Percentiles rank a stretch among this genome's conserved stretches.
phyloP scores from a whole-genome alignment of 495 filamentous ascomycete genomes.

The Lophiotrema nucula region DNA sequence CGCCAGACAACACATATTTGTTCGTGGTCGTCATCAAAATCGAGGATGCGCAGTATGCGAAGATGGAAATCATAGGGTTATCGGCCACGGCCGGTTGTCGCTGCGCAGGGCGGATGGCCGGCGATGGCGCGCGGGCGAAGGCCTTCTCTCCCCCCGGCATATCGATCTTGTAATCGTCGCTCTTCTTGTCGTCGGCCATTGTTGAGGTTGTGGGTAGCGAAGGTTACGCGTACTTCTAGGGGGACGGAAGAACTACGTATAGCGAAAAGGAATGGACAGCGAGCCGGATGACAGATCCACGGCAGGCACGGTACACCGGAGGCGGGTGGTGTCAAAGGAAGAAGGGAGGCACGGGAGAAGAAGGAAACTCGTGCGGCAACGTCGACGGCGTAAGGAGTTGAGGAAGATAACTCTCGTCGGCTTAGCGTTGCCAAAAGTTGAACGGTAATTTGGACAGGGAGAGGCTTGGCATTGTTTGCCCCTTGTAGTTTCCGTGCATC shows the following conservation, averaged over 20 bases:
- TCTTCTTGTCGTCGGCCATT: constrained; percentile 82
- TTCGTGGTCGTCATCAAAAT: constrained; percentile 99
- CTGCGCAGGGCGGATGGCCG: constrained; percentile 40
- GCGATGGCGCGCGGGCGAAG: constrained; percentile 46
- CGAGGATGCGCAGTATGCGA: constrained; percentile 89
- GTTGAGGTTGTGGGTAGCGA: constrained; percentile 15
- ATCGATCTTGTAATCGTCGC: constrained; percentile 51
- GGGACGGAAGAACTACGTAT: not conserved
- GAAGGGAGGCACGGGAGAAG: constrained; percentile 5
- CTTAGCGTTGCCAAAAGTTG: no score
- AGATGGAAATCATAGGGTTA: constrained; percentile 74
- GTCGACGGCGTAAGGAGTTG: constrained; percentile 13
- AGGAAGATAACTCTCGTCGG: not conserved
- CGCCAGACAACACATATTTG: constrained; percentile 93
- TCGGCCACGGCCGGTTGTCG: constrained; percentile 50
- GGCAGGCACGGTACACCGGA: constrained; percentile 11
- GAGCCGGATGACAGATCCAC: constrained; percentile 7
- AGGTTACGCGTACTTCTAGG: constrained; percentile 21
- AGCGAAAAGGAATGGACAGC: constrained; percentile 11
- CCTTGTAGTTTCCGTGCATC: no score
- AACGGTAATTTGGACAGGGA: no score
- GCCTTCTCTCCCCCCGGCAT: constrained; percentile 58
- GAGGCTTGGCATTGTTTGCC: no score
- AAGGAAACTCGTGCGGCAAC: not conserved
- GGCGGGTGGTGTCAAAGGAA: no score